phyloP scores from a whole-genome alignment of 305 asterid genomes.

The Fraxinus platypoda region DNA sequence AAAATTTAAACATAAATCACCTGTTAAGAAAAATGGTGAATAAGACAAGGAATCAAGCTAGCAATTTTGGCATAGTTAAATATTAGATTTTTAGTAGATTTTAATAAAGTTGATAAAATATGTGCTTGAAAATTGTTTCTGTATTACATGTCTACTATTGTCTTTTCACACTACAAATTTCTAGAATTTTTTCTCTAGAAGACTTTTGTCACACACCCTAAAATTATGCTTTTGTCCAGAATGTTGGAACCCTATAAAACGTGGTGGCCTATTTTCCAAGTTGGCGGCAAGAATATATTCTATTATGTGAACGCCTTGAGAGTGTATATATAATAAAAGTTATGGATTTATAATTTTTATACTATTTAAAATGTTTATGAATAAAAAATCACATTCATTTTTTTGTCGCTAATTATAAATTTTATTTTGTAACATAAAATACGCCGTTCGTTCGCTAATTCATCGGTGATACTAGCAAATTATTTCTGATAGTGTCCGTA shows the following conservation, averaged over 20 bases:
- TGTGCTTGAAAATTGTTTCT: too few species aligned
- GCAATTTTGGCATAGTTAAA: too few species aligned
- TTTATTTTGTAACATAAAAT: too few species aligned
- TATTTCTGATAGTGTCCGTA: neutral
- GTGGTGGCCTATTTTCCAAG: neutral
- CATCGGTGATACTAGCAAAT: neutral
- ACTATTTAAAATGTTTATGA: neutral
- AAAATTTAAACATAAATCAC: too few species aligned
- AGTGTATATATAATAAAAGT: neutral
- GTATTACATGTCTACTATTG: too few species aligned
- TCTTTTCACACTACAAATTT: neutral
- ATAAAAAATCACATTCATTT: too few species aligned
- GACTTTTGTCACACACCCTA: neutral
- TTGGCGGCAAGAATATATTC: neutral
- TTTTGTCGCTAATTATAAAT: too few species aligned
- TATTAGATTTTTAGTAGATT: too few species aligned
- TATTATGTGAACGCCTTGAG: neutral
- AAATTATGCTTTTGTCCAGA: neutral
- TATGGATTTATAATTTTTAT: neutral
- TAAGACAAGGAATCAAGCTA: too few species aligned
- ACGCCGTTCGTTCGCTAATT: neutral
- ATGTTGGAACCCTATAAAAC: neutral
- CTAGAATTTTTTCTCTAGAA: neutral
- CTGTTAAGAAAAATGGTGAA: too few species aligned
- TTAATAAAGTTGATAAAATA: too few species aligned